These are phyloP conservation scores for Nothopassalora personata DNA, from an alignment of 2,329 filamentous ascomycete species.

Conservation along the genomic window DNA sequence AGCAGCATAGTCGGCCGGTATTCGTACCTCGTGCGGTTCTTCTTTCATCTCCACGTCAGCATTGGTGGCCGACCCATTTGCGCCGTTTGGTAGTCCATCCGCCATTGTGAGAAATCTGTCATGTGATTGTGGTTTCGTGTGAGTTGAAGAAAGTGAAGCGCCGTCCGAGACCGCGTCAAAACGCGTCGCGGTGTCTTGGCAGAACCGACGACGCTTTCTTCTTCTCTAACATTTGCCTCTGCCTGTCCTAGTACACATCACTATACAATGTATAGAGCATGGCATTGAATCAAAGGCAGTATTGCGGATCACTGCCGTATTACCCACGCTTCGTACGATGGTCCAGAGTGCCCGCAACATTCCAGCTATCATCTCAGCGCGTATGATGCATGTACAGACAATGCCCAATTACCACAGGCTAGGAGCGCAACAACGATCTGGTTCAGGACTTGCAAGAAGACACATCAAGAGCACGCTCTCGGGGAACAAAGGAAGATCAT, in stretches of 20 bases:
- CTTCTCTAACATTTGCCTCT: background rate
- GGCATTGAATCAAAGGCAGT: no score
- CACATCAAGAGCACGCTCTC: no score
- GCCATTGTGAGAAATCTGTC: conserved; percentile 23
- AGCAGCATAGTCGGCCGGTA: conserved; percentile 7
- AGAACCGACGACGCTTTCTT: background rate
- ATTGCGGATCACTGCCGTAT: no score
- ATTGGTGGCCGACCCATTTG: conserved; percentile 19
- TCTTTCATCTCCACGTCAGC: conserved; percentile 36
- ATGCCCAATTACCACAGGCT: no score
- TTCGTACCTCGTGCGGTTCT: conserved; percentile 21
- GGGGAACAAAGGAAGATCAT: no score
- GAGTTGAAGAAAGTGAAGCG: background rate
- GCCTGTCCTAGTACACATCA: background rate
- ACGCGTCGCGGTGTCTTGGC: conserved; percentile 7
- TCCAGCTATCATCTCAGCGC: no score
- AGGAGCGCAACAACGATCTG: no score
- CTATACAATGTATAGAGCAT: no score
- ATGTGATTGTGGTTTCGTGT: background rate
- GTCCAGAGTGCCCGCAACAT: no score
- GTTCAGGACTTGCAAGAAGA: no score
- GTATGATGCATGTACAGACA: no score
- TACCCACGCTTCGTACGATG: no score
- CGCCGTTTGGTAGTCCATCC: conserved; percentile 25
- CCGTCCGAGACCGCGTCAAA: conserved; percentile 6